These are phyloP conservation scores for Rhizophagus sp. DNA, from an alignment of 192 early-diverging fungal species.

Conservation along the genomic window DNA sequence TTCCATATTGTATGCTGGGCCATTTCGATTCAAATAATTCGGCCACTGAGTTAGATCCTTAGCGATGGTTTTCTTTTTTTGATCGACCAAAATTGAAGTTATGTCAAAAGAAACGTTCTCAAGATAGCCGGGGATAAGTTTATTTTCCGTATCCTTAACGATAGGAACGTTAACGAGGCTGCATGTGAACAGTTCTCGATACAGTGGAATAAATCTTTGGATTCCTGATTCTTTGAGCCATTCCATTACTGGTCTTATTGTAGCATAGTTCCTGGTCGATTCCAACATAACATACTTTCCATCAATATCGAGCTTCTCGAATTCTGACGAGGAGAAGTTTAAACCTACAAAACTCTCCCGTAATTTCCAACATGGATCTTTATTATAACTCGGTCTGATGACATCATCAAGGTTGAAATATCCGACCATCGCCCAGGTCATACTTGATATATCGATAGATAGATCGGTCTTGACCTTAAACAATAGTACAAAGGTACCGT, in stretches of 20 bases:
- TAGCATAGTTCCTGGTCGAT: not conserved
- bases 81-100: not conserved
- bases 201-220: not conserved
- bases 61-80: not conserved
- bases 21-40: not conserved
- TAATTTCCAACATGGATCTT: not conserved
- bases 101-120: not conserved
- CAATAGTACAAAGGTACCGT: constrained; percentile 13
- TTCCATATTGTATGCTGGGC: constrained; percentile 27
- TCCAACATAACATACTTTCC: constrained; percentile 7
- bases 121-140: not conserved
- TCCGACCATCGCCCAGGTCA: not conserved
- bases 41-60: not conserved
- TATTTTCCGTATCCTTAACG: too few relatives aligned
- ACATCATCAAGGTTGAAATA: not conserved
- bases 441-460: not conserved
- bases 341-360: not conserved
- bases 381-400: not conserved
- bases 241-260: not conserved
- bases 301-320: not conserved
- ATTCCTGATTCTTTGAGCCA: not conserved
- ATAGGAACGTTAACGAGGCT: not conserved
- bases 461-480: not conserved
- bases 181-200: not conserved
- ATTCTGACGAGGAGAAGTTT: not conserved